Base-by-base conservation (phyloP, 2,329 filamentous ascomycete genomes). In the Ophioceras dolichostomum region DNA sequence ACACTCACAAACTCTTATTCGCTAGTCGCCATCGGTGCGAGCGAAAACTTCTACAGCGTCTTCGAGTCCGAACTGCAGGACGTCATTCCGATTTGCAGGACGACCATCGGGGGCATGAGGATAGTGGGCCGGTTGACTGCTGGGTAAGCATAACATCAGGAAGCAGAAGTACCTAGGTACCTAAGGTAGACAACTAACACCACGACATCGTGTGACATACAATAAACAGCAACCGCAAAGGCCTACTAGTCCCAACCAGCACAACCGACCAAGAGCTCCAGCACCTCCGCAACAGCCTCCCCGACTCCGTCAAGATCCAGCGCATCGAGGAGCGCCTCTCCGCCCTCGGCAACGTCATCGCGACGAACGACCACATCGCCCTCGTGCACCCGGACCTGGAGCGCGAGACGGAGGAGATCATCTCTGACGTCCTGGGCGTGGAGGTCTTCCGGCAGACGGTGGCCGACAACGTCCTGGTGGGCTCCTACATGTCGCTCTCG, bases 41-140 rank as follows among this genome's bases (percentile, higher is more conserved):
- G 86, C 55, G 88, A 95, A 71, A 96, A 96, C 75, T 98, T 98
- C 65, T 96, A 96, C 78, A 88, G 85, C 69, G 76, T 96, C 59
- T 96, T 98, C 67, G 91, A 98, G 71, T 81, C 89, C 45, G 91
- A 98, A 68, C 74, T 98, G 44, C 86, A 94, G 69, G 91, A 96
- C 67, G 79, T 95, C 45, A 89, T 98, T 52, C 91, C 91, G 49
- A 95, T 95, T 61, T 91, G 86, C 63, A 85, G 91, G 65, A 88
- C 86, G 49, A 95, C 89, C 41, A 96, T 98, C 59, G 88, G 88
- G 44, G 91, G 91, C 50, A 96, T 89, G 28, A 77, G 91, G 54
- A 98, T 98, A 60, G 83, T 98, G 55, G 91, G 91, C 42, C 81
- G 91, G 49, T 74, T 98, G 65, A 96, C 91, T 49, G 83, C 89